These are phyloP conservation scores for Amanita thiersii DNA, from an alignment of 768 basidiomycete species.

Conservation along the genomic window DNA sequence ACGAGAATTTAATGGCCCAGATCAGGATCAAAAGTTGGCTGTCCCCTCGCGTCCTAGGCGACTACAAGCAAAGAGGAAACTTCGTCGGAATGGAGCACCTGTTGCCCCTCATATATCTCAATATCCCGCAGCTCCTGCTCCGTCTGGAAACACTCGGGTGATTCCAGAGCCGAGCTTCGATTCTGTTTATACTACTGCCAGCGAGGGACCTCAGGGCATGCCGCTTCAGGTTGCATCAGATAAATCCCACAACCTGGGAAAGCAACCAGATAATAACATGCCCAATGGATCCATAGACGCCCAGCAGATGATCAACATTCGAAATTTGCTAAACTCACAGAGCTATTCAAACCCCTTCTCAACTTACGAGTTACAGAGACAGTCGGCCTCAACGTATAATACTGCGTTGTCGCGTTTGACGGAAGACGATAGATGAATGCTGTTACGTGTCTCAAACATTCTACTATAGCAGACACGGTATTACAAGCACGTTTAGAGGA, in stretches of 20 bases:
- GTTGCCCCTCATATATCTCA: not conserved
- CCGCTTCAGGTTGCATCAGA: no score
- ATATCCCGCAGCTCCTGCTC: not conserved
- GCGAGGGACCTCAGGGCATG: no score
- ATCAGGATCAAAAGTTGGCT: no score
- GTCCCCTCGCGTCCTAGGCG: no score
- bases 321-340: not conserved
- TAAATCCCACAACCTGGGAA: not conserved
- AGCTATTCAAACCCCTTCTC: not conserved
- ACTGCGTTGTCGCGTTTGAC: conserved; percentile 2
- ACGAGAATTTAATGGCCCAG: conserved; percentile 23
- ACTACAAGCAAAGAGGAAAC: no score
- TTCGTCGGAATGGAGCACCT: no score
- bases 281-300: not conserved
- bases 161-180: not conserved
- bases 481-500: not conserved
- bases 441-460: no score
- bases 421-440: conserved; percentile 5
- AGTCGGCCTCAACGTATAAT: conserved; percentile 7
- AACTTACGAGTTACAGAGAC: not conserved
- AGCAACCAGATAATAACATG: not conserved
- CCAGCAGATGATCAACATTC: not conserved
- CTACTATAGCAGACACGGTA: not conserved
- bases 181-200: conserved; percentile 4
- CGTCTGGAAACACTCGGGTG: not conserved